Evolutionary conservation across 2,329 filamentous ascomycete species (phyloP), one percentile per base, ranked within the genome.

Genomic region (Verticillium nonalfalfae): DNA sequence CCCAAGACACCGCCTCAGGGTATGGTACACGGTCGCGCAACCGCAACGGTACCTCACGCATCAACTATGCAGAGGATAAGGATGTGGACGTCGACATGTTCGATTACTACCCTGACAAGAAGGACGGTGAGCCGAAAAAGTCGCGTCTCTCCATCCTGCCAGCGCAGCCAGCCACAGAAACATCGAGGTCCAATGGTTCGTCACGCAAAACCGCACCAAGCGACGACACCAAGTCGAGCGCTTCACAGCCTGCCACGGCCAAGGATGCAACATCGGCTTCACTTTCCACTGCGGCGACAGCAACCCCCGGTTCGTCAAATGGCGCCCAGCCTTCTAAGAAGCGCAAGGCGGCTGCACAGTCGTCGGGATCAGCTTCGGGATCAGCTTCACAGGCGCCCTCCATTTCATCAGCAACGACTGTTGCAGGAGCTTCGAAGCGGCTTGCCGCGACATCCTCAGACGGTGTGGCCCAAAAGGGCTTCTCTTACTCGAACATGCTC

Each of bases 1-100:
- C 77, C 66, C 72, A 78, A 67, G 82, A 83, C 66, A 78, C 76
- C 34, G 79, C 89, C 58, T 87, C 86, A 68, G 88, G 87, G 57
- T 97, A 99, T 76, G 94, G 94, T 71, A 99, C 95, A 73, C 90
- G 93, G 70, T 97, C 93, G 68, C 90, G 95, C 74, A 96, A 96
- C 76, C 89, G 93, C 71, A 88, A 85, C 62, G 90, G 90, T 70
- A 86, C 84, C 67, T 84, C 90, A 68, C 90, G 95, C 68, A 88
- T 90, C 67, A 99, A 99, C 76, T 99, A 99, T 76, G 94, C 95
- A 58, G 95, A 99, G 78, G 91, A 94, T 76, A 90, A 85, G 76
- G 94, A 97, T 75, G 82, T 93, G 68, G 94, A 98, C 70, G 87
- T 91, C 75, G 95, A 98, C 63, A 76, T 83, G 73, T 91, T 93